Percentiles rank a stretch among this genome's conserved stretches.
Evolutionary conservation across 768 basidiomycete species (phyloP).

Genomic region (Hydnomerulius pinastri): DNA sequence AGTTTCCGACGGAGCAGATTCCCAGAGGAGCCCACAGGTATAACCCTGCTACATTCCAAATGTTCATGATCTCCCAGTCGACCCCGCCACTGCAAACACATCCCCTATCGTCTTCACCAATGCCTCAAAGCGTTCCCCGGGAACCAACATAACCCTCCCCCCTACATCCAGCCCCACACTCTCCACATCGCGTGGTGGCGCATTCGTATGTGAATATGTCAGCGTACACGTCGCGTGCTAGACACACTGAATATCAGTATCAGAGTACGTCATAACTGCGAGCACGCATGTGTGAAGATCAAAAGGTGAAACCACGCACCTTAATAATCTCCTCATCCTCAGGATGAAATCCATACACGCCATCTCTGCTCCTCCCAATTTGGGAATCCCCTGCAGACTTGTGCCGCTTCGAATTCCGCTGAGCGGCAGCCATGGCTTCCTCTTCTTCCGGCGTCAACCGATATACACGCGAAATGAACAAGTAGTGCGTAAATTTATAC

Average conservation of each 20-base stretch:
- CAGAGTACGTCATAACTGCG: neutral
- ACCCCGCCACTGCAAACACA: conserved; percentile 29
- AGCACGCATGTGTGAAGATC: neutral
- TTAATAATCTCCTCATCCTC: conserved; percentile 78
- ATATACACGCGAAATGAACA: conserved; percentile 81
- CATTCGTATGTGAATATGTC: conserved; percentile 50
- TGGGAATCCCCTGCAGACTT: conserved; percentile 25
- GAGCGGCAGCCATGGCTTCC: conserved; percentile 43
- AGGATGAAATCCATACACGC: conserved; percentile 77
- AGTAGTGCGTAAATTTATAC: conserved; percentile 70
- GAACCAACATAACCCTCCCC: conserved; percentile 66
- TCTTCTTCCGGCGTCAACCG: conserved; percentile 73
- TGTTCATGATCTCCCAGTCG: neutral
- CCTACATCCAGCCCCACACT: conserved; percentile 72
- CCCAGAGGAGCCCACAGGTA: too few species aligned
- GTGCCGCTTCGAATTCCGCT: conserved; percentile 41
- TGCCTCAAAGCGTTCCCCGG: conserved; percentile 41
- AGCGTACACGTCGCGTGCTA: conserved; percentile 24
- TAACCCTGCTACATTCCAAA: too few species aligned
- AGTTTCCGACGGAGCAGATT: too few species aligned
- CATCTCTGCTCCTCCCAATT: conserved; percentile 38
- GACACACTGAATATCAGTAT: neutral
- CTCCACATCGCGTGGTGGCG: conserved; percentile 58
- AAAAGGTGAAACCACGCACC: conserved; percentile 37
- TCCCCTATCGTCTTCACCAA: conserved; percentile 43